Evolutionary conservation across 2,329 filamentous ascomycete species (phyloP).

Genomic region (Fonsecaea nubica): DNA sequence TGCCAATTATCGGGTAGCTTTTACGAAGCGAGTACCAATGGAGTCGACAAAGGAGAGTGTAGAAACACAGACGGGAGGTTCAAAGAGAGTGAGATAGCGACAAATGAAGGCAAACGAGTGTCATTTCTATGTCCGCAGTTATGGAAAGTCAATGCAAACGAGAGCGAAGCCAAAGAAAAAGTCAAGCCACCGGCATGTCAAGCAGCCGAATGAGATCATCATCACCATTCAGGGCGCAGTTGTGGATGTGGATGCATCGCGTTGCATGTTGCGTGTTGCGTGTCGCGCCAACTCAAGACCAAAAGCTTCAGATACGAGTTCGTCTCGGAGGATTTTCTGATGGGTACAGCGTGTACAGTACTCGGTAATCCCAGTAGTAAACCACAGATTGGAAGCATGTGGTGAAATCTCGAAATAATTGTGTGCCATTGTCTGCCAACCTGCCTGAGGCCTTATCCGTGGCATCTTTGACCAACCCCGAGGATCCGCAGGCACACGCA

Average conservation of each 20-base stretch:
- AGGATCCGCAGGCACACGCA: too few species aligned
- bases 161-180: background rate
- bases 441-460: too few species aligned
- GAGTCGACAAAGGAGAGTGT: background rate
- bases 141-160: background rate
- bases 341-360: background rate
- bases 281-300: background rate
- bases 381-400: background rate
- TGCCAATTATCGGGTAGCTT: conserved; percentile 4
- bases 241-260: background rate
- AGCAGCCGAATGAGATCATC: conserved; percentile 31
- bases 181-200: conserved; percentile 12
- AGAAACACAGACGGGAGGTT: background rate
- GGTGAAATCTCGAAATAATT: too few species aligned
- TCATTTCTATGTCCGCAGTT: background rate
- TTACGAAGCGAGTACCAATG: background rate
- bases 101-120: background rate
- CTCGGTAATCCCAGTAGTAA: too few species aligned
- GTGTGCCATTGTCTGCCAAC: too few species aligned
- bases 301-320: background rate
- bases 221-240: background rate
- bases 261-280: background rate
- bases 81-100: background rate
- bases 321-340: background rate
- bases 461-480: too few species aligned